Conservation (phyloP, 352 stramenopile species). For the Peronospora tabacina region DNA sequence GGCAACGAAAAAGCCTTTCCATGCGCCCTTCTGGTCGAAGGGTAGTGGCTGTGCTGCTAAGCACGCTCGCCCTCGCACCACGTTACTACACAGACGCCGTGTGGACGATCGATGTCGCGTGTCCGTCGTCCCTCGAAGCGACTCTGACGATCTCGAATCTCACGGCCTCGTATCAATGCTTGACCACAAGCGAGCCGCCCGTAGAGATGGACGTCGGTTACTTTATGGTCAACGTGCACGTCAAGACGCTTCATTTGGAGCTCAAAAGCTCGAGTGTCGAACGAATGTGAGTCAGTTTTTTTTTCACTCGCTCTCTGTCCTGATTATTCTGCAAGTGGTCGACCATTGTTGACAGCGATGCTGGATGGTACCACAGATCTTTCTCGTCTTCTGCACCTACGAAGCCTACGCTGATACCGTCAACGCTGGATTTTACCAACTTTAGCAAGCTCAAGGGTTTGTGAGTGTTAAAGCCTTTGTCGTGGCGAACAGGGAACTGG, state of each 20-base stretch:
- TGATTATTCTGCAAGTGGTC: too few species aligned
- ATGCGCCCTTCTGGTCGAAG: slow-evolving; percentile 19
- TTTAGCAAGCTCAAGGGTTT: slow-evolving; percentile 2
- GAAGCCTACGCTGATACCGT: background rate
- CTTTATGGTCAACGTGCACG: slow-evolving; percentile 4
- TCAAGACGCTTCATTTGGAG: slow-evolving; percentile 1
- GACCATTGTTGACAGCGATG: too few species aligned
- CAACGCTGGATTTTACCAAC: background rate
- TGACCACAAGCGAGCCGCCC: background rate
- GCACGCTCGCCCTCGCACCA: background rate
- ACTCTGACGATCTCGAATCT: background rate
- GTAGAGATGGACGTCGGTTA: background rate
- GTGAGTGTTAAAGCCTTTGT: background rate
- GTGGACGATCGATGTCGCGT: background rate
- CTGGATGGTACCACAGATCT: background rate
- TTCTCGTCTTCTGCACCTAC: background rate
- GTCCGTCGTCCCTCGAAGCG: background rate
- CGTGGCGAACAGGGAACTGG: background rate
- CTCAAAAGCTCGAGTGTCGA: slow-evolving; percentile 3
- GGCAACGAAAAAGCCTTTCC: background rate
- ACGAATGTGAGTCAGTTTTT: slow-evolving; percentile 4
- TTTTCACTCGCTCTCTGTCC: too few species aligned
- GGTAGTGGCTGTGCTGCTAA: slow-evolving; percentile 8
- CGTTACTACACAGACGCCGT: background rate
- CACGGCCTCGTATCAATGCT: slow-evolving; percentile 2